Evolutionary conservation across 345 rosid genomes (phyloP), one percentile per base, ranked within the genome.

Genomic region (Erucastrum elatum): DNA sequence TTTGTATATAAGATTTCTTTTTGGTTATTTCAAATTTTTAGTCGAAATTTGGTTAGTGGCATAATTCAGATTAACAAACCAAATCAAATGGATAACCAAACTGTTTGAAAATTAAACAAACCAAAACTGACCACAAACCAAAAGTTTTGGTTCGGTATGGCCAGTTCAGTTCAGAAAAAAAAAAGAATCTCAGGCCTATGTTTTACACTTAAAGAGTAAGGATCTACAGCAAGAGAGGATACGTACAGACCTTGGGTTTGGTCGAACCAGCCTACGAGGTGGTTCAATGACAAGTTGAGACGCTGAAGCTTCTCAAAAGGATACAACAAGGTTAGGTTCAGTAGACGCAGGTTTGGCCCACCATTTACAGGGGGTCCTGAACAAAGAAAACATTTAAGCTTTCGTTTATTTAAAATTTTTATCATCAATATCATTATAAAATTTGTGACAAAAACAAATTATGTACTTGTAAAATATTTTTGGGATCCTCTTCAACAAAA

Each of bases 231-330:
- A 56, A 56, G 27, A 7, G 27, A 15, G 29, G 61, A 56, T 17
- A 56, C 17, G 8, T 55, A 55, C 11, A 6, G 11, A 64, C 77
- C 77, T 64, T 64, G 15, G 4, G 2, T 31, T 49, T 64, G 2
- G 64, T 64, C 63, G 64, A 74, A 74, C 64, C 25, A 64, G 53
- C 64, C 53, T 74, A 2, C 10, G 0, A 74, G 51, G 63, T 0
- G 2, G 1, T 3, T 33, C 26, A 7, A 0, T 0, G 70, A 74
- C 26, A 74, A 33, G 63, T 49, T 64, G 5, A 74, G 70, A 74
- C 63, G 21, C 53, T 33, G 51, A 12, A 74, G 53, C 64, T 74
- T 15, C 33, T 21, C 70, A 74, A 74, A 74, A 6, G 77, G 77
- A 51, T 12, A 21, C 2, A 74, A 33, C 51, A 74, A 64, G 53